These are phyloP conservation scores for Dalechampia spathulata DNA, from an alignment of 441 rosid genomes.

Conservation along the genomic window DNA sequence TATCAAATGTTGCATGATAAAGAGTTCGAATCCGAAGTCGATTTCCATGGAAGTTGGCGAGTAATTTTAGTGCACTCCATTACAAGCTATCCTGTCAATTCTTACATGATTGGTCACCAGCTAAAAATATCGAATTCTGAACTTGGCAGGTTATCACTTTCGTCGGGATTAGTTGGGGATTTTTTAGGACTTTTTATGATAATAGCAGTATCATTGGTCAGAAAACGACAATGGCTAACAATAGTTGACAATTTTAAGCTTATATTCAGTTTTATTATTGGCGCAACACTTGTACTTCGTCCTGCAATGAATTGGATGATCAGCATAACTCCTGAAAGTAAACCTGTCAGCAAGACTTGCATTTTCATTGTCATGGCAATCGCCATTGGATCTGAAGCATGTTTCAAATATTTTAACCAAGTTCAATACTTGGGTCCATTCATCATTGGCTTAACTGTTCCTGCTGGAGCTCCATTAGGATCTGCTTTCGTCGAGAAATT, in stretches of 20 bases:
- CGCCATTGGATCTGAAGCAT: conserved; percentile 10
- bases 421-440: conserved; percentile 27
- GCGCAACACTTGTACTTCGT: conserved; percentile 13
- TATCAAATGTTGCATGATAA: not conserved
- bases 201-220: not conserved
- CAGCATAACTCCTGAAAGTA: conserved; percentile 36
- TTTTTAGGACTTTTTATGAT: not conserved
- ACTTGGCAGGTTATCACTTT: conserved; percentile 46
- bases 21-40: rapidly evolving
- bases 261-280: not conserved
- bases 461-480: conserved; percentile 52
- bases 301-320: conserved; percentile 40
- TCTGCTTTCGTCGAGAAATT: conserved; percentile 37
- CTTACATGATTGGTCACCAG: conserved; percentile 39
- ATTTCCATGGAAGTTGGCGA: not conserved
- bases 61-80: conserved; percentile 10
- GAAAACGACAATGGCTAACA: not conserved
- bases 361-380: conserved; percentile 13
- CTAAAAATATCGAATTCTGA: conserved; percentile 51
- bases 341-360: conserved; percentile 20
- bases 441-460: conserved; percentile 34
- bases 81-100: conserved; percentile 40
- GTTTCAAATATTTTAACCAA: not conserved
- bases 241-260: not conserved
- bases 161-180: conserved; percentile 29